Evolutionary conservation across 345 rosid species (phyloP).

Genomic region (Nephelium lappaceum): DNA sequence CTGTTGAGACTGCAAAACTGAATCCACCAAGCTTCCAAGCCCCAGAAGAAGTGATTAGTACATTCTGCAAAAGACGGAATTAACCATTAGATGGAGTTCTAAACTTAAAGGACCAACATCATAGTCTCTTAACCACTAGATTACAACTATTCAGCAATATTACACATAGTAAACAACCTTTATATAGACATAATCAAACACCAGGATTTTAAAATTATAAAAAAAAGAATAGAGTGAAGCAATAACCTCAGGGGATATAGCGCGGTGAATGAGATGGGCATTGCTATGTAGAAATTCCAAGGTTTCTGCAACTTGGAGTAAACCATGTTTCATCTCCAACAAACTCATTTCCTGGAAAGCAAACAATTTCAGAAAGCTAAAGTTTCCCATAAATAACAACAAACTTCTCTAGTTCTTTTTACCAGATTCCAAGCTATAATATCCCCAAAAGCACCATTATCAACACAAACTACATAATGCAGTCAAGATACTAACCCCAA

Average conservation of each 20-base stretch:
- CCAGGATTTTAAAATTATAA: neutral
- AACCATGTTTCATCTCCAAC: slow-evolving; percentile 94
- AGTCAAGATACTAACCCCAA: neutral
- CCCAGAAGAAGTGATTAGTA: slow-evolving; percentile 83
- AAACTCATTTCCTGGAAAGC: slow-evolving; percentile 81
- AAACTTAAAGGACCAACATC: neutral
- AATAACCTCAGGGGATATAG: slow-evolving; percentile 90
- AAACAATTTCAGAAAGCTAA: slow-evolving; percentile 10
- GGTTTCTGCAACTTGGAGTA: slow-evolving; percentile 88
- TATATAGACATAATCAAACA: neutral
- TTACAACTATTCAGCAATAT: neutral
- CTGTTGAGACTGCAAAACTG: slow-evolving; percentile 76
- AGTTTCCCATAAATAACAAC: neutral
- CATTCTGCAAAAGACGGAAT: slow-evolving; percentile 58
- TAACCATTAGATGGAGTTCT: slow-evolving; percentile 4
- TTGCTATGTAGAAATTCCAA: slow-evolving; percentile 88
- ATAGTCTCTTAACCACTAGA: neutral
- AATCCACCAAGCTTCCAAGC: slow-evolving; percentile 99
- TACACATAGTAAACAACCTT: neutral
- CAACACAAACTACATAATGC: neutral
- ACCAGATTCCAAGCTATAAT: neutral
- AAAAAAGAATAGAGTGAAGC: slow-evolving; percentile 9
- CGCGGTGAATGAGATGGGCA: slow-evolving; percentile 82
- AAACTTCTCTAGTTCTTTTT: neutral
- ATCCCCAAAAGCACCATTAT: neutral